phyloP scores from a whole-genome alignment of 306 rosid genomes.

The Lagenaria siceraria region DNA sequence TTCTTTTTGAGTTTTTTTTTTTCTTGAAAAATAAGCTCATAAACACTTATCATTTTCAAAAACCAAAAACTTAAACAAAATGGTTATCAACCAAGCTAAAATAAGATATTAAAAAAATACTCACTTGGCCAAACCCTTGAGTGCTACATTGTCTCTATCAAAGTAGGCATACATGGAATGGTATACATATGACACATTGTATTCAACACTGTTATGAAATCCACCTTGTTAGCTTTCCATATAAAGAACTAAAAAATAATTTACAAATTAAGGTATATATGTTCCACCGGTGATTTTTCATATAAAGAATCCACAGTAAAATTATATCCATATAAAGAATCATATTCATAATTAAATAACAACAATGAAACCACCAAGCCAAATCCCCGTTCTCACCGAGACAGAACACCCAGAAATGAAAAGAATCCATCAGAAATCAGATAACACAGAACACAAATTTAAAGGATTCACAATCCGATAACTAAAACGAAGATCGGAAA shows the following conservation, averaged over 20 bases:
- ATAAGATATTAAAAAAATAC: not conserved
- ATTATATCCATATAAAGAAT: too few species aligned
- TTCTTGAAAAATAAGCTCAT: too few species aligned
- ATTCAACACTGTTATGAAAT: slow-evolving; percentile 62
- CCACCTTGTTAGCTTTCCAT: not conserved
- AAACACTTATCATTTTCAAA: too few species aligned
- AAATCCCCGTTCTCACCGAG: too few species aligned
- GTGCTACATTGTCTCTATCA: slow-evolving; percentile 90
- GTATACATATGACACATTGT: slow-evolving; percentile 84
- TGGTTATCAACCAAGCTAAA: too few species aligned
- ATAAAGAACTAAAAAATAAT: not conserved
- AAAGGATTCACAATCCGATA: not conserved
- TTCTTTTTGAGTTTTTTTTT: too few species aligned
- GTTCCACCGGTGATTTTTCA: too few species aligned
- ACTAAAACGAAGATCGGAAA: not conserved
- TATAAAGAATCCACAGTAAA: too few species aligned
- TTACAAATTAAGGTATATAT: not conserved
- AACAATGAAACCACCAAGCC: not conserved
- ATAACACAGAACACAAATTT: not conserved
- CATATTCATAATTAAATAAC: too few species aligned
- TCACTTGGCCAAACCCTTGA: slow-evolving; percentile 82
- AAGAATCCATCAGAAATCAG: not conserved
- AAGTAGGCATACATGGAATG: slow-evolving; percentile 94
- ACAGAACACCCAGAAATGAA: not conserved
- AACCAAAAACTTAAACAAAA: too few species aligned